Evolutionary conservation across 257 asterid species (phyloP).

Genomic region (Solanum etuberosum): DNA sequence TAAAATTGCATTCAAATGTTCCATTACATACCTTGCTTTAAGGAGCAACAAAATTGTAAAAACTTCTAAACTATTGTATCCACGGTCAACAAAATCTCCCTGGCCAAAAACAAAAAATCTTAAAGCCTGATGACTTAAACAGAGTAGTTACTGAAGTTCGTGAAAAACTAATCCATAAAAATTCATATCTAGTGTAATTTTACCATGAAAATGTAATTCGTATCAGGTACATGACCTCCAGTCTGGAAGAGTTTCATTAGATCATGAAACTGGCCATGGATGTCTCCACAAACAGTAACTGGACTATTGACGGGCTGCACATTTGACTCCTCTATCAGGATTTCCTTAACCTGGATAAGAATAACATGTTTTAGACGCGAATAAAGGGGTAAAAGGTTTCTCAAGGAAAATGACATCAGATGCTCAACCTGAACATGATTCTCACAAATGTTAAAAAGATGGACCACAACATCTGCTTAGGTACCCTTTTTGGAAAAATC

Average conservation of each 20-base stretch:
- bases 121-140: background rate
- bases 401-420: background rate
- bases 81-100: constrained; percentile 99
- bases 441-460: background rate
- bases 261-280: constrained; percentile 97
- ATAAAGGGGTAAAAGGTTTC: background rate
- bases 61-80: constrained; percentile 94
- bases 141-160: background rate
- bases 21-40: constrained; percentile 68
- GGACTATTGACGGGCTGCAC: constrained; percentile 99
- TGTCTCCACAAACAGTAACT: constrained; percentile 98
- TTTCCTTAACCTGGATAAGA: constrained; percentile 81
- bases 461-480: background rate
- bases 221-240: constrained; percentile 98
- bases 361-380: background rate
- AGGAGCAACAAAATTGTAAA: constrained; percentile 93
- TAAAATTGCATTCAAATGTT: background rate
- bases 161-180: background rate
- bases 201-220: constrained; percentile 97
- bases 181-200: background rate
- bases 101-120: constrained; percentile 14
- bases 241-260: constrained; percentile 97
- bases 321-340: constrained; percentile 96
- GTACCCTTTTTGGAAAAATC: background rate
- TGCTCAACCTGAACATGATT: background rate